Conservation (phyloP, 257 asterid species). For the Salvia splendens region DNA sequence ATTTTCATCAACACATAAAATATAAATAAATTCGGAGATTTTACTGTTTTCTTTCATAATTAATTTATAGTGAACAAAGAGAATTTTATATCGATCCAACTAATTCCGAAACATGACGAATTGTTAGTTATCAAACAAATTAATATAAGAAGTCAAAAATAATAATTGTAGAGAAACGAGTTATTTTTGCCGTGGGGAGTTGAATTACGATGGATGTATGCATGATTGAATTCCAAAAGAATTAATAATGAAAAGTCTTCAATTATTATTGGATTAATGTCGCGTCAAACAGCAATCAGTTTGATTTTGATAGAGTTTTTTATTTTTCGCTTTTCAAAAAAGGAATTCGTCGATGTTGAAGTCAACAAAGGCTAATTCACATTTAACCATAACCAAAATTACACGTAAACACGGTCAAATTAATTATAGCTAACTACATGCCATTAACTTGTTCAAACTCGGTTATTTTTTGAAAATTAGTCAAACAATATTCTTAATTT, state of each 20-base stretch:
- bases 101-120: too few relatives aligned
- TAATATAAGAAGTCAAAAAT: too few relatives aligned
- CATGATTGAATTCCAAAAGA: background rate
- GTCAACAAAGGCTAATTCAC: background rate
- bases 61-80: too few relatives aligned
- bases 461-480: background rate
- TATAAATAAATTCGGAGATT: too few relatives aligned
- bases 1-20: too few relatives aligned
- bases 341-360: background rate
- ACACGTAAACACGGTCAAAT: background rate
- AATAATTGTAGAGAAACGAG: background rate
- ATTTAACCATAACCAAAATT: background rate
- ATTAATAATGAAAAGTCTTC: slow-evolving; percentile 23
- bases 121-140: too few relatives aligned
- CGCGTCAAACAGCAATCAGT: slow-evolving; percentile 8
- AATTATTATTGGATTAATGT: background rate
- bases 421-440: background rate
- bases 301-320: slow-evolving; percentile 3
- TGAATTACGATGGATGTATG: background rate
- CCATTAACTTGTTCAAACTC: background rate
- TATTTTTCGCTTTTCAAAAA: background rate
- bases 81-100: too few relatives aligned
- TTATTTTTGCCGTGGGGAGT: background rate
- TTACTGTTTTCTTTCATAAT: too few relatives aligned
- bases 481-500: too few relatives aligned